Conservation (phyloP, 2,329 filamentous ascomycete genomes). For the Fusarium sp. region DNA sequence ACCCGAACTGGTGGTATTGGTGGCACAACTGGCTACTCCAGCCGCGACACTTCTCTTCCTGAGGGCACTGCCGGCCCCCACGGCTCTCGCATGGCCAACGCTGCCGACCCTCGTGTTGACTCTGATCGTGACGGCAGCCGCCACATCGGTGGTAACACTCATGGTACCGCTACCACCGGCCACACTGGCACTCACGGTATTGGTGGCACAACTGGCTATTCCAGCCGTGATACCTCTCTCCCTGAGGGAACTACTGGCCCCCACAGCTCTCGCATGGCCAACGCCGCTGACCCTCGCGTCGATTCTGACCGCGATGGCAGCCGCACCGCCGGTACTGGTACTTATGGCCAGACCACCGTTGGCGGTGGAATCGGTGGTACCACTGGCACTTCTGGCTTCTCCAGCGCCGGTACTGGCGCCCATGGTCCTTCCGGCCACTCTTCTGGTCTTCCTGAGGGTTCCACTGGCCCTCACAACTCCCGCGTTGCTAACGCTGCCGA, state of each 20-base stretch:
- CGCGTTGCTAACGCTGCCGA: constrained; percentile 62
- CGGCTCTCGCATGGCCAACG: constrained; percentile 57
- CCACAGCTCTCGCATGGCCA: constrained; percentile 56
- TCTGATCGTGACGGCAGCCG: constrained; percentile 57
- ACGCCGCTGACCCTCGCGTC: constrained; percentile 64
- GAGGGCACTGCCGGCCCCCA: constrained; percentile 54
- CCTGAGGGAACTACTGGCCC: constrained; percentile 50
- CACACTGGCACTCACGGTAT: neutral
- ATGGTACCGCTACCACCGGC: neutral
- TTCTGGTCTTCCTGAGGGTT: constrained; percentile 34
- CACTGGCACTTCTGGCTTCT: constrained; percentile 15
- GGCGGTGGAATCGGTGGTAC: neutral
- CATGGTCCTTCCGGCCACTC: constrained; percentile 14
- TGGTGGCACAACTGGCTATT: neutral
- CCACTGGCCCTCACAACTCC: constrained; percentile 56
- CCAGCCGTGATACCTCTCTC: constrained; percentile 2
- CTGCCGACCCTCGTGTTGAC: constrained; percentile 63
- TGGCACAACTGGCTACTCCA: constrained; percentile 1
- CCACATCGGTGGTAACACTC: constrained; percentile 10
- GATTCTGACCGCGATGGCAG: constrained; percentile 62
- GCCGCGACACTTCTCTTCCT: neutral
- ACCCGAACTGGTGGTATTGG: constrained; percentile 46
- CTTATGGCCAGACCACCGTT: constrained; percentile 11
- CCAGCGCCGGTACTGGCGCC: constrained; percentile 14
- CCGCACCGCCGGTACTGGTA: constrained; percentile 9